Conservation (phyloP, 495 filamentous ascomycete species). For the Bombardia bombarda region DNA sequence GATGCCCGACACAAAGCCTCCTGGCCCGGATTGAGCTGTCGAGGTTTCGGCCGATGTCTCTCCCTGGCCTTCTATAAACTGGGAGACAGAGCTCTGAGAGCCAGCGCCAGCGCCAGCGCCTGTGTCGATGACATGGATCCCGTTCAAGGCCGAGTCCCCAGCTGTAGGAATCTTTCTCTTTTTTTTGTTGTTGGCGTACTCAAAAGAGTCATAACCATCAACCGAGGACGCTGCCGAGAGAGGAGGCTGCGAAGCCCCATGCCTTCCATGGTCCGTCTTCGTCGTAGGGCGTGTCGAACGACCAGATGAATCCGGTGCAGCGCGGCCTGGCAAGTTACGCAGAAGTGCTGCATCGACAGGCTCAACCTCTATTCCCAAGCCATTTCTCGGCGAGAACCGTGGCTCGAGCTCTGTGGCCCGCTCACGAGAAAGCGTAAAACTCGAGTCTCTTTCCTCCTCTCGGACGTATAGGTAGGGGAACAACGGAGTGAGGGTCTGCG, state of each 20-base stretch:
- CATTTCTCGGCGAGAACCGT: slow-evolving; percentile 19
- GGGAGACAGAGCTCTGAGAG: slow-evolving; percentile 14
- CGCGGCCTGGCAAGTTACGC: too few relatives aligned
- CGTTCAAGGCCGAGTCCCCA: slow-evolving; percentile 49
- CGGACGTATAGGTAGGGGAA: slow-evolving; percentile 64
- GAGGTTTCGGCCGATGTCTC: slow-evolving; percentile 30
- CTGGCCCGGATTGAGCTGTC: slow-evolving; percentile 27
- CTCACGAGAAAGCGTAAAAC: slow-evolving; percentile 12
- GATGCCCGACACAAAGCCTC: slow-evolving; percentile 37
- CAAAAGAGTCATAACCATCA: slow-evolving; percentile 94
- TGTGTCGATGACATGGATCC: slow-evolving; percentile 44
- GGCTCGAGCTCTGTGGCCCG: slow-evolving; percentile 17
- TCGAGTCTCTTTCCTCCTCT: slow-evolving; percentile 24
- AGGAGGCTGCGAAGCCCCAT: slow-evolving; percentile 35
- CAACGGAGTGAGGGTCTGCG: slow-evolving; percentile 55
- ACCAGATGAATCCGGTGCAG: slow-evolving; percentile 16
- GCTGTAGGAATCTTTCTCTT: slow-evolving; percentile 95
- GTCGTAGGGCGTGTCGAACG: slow-evolving; percentile 17
- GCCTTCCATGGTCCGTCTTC: slow-evolving; percentile 27
- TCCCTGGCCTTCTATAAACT: slow-evolving; percentile 21
- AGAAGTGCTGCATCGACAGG: too few relatives aligned
- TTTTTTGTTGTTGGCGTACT: slow-evolving; percentile 99
- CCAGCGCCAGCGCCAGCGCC: slow-evolving; percentile 22
- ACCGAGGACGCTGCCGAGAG: slow-evolving; percentile 48
- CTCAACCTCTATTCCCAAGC: slow-evolving; percentile 28